Conservation (phyloP, 768 basidiomycete genomes). For the Tricholoma sp. region DNA sequence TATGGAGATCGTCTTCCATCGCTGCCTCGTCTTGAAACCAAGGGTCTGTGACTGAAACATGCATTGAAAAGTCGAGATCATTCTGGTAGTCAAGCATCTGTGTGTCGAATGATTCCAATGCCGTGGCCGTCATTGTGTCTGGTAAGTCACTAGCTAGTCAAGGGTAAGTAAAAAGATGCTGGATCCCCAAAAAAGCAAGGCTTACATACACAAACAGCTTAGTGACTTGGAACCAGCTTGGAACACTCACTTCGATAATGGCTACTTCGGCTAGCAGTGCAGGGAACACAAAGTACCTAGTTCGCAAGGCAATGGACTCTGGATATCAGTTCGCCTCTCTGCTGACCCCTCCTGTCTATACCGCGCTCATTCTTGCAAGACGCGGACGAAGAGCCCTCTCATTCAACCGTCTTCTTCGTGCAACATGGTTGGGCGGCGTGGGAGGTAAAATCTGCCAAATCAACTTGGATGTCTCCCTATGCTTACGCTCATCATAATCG, state of each 20-base stretch:
- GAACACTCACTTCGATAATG: not conserved
- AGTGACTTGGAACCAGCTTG: too few relatives aligned
- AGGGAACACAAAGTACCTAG: constrained; percentile 61
- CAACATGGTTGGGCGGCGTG: constrained; percentile 68
- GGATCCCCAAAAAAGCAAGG: not conserved
- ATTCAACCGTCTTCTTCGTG: constrained; percentile 59
- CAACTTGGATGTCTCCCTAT: not conserved
- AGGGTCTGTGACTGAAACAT: constrained; percentile 39
- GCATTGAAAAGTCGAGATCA: constrained; percentile 60
- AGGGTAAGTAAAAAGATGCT: not conserved
- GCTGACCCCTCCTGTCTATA: constrained; percentile 57
- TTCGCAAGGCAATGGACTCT: constrained; percentile 56
- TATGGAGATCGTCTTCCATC: constrained; percentile 55
- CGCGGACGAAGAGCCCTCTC: constrained; percentile 52
- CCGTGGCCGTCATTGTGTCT: constrained; percentile 31
- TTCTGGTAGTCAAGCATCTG: constrained; percentile 58
- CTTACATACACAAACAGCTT: constrained; percentile 13
- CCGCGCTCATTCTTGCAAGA: constrained; percentile 45
- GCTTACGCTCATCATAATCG: not conserved
- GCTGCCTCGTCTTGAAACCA: constrained; percentile 49
- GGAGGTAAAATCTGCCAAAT: constrained; percentile 34
- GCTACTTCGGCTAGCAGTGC: constrained; percentile 31
- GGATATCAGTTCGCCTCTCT: constrained; percentile 68
- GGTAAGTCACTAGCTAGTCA: not conserved
- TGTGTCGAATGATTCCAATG: constrained; percentile 54